Evolutionary conservation across 2,329 filamentous ascomycete genomes (phyloP).

Genomic region (Fusarium buharicum): DNA sequence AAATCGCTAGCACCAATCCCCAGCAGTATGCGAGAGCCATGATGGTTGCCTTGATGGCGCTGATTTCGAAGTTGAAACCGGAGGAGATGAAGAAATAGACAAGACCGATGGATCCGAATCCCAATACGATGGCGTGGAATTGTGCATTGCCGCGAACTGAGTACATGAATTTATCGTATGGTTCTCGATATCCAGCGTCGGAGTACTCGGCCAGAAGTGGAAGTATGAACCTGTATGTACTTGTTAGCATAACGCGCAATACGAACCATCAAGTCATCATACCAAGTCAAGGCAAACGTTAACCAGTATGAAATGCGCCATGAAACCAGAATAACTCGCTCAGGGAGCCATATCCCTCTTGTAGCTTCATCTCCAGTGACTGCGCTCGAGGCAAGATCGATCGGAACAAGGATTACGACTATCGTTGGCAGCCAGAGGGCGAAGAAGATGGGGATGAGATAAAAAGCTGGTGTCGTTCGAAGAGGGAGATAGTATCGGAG

Average conservation of each 20-base stretch:
- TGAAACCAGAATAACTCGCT: constrained; percentile 80
- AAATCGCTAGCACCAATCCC: constrained; percentile 91
- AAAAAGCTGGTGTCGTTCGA: constrained; percentile 88
- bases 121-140: constrained; percentile 85
- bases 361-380: constrained; percentile 75
- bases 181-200: constrained; percentile 91
- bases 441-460: constrained; percentile 92
- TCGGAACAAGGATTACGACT: constrained; percentile 91
- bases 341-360: constrained; percentile 87
- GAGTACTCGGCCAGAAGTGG: constrained; percentile 94
- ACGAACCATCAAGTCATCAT: constrained; percentile 43
- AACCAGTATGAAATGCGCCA: constrained; percentile 99
- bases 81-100: constrained; percentile 86
- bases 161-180: constrained; percentile 82
- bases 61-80: constrained; percentile 72
- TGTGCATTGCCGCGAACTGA: constrained; percentile 87
- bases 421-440: constrained; percentile 92
- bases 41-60: constrained; percentile 78
- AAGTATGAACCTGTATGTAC: constrained; percentile 77
- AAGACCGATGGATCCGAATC: constrained; percentile 74
- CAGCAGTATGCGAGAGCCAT: constrained; percentile 97
- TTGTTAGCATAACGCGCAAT: constrained; percentile 25
- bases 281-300: constrained; percentile 95
- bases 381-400: constrained; percentile 91
- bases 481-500: constrained; percentile 91